Evolutionary conservation across 805 yeast genomes (phyloP), one percentile per base, ranked within the genome.

Genomic region (Kodamaea kaohsiungensis): DNA sequence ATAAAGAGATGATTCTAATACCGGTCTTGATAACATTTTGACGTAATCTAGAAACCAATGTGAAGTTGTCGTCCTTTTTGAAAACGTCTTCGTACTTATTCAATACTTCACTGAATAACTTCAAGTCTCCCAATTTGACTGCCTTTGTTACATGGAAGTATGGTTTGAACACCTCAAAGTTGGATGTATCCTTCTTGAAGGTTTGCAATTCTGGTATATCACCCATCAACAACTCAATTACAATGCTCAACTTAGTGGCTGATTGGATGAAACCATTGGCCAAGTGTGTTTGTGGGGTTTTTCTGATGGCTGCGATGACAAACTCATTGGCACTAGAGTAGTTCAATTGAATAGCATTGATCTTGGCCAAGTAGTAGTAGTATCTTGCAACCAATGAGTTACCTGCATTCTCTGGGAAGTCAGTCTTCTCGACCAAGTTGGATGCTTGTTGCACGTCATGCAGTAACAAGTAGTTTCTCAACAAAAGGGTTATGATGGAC

Each of bases 1-100:
- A 86, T 64, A 95, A 77, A 10, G 97, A 89, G 65, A 95, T 90
- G 65, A 90, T 88, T 70, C 98, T 84, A 57, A 95, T 91, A 66
- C 99, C 99, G 1, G 99, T 92, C 75, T 93, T 95, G 73, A 95
- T 95, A 57, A 95, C 99, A 69, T 93, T 95, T 67, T 96, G 97
- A 69, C 98, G 88, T 66, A 95, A 80, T 65, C 98, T 84, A 46
- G 91, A 80, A 46, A 95, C 95, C 62, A 95, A 80, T 40, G 90
- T 89, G 68, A 85, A 89, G 62, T 87, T 89, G 49, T 87, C 90
- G 71, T 95, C 99, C 55, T 76, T 80, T 64, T 85, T 79, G 61
- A 92, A 84, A 38, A 71, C 75, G 1, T 71, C 71, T 59, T 86
- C 89, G 67, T 86, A 86, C 62, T 82, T 81, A 39, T 76, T 72